Evolutionary conservation across 2,329 filamentous ascomycete species (phyloP), one percentile per base, ranked within the genome.

Genomic region (Aaosphaeria pasadenensis): DNA sequence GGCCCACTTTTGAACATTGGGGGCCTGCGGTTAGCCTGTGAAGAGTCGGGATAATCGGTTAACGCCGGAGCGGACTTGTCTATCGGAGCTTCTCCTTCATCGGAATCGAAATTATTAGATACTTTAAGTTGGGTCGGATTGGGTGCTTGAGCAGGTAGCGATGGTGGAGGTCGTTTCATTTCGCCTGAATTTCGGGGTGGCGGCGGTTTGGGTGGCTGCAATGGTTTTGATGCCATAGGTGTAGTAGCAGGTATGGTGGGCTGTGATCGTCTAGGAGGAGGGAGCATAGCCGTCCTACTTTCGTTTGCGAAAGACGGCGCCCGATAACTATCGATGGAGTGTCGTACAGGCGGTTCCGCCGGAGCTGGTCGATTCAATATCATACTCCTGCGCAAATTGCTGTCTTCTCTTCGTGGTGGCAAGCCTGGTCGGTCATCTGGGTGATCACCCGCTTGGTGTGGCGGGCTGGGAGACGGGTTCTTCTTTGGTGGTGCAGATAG

Each of bases 11-110:
- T 87, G 57, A 89, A 84, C 44, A 80, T 81, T 0, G 94, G 94
- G 11, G 89, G 87, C 43, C 91, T 82, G 43, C 94, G 84, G 64
- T 96, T 99, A 2, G 89, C 83, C 55, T 87, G 85, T 1, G 90
- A 89, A 1, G 87, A 78, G 70, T 99, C 91, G 0, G 94, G 94
- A 65, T 89, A 96, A 43, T 88, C 82, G 6, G 79, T 81, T 17
- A 71, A 49, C 74, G 74, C 43, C 75, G 82, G 76, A 11, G 77
- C 67, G 1, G 78, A 66, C 38, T 83, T 79, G 31, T 79, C 78
- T 0, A 66, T 56, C 5, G 64, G 49, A 6, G 66, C 62, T 29
- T 79, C 75, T 7, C 58, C 58, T 6, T 80, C 79, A 50, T 81
- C 78, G 5, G 77, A 80, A 42, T 79, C 77, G 45, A 78, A 73